A percentile compares a stretch with the other conserved stretches of the same genome.
These are phyloP conservation scores for Bretschneidera sinensis DNA, from an alignment of 345 rosid genomes.

Conservation along the genomic window DNA sequence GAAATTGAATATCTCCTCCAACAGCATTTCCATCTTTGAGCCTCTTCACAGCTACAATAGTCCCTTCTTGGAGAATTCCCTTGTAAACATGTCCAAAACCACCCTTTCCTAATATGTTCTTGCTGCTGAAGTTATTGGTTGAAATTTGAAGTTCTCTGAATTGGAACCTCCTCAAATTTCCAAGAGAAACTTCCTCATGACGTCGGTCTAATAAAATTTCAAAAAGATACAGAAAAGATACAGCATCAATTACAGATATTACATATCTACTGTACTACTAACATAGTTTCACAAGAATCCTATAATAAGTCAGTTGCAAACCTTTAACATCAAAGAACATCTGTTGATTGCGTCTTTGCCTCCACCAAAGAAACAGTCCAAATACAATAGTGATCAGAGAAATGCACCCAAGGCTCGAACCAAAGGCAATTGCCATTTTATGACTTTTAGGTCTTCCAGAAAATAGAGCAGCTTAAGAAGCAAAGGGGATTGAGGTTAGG, in stretches of 20 bases:
- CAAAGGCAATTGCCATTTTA: constrained; percentile 71
- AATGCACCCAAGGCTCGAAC: constrained; percentile 56
- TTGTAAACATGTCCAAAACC: constrained; percentile 93
- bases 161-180: constrained; percentile 84
- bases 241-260: constrained; percentile 2
- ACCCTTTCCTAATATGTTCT: constrained; percentile 86
- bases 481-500: constrained; percentile 14
- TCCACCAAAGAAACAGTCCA: constrained; percentile 79
- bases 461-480: constrained; percentile 33
- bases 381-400: constrained; percentile 59
- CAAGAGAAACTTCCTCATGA: constrained; percentile 77
- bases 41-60: constrained; percentile 86
- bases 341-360: constrained; percentile 62
- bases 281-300: not conserved
- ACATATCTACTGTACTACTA: not conserved
- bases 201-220: constrained; percentile 37
- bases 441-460: constrained; percentile 47
- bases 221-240: not conserved
- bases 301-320: constrained; percentile 12
- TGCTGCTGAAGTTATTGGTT: constrained; percentile 83
- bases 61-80: constrained; percentile 79
- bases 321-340: constrained; percentile 83
- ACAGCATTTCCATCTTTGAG: constrained; percentile 77
- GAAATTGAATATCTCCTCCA: constrained; percentile 86
- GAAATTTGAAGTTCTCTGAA: constrained; percentile 85